Evolutionary conservation across 2,329 filamentous ascomycete species (phyloP), one percentile per base, ranked within the genome.

Genomic region (Aspergillus pseudoviridinutans): DNA sequence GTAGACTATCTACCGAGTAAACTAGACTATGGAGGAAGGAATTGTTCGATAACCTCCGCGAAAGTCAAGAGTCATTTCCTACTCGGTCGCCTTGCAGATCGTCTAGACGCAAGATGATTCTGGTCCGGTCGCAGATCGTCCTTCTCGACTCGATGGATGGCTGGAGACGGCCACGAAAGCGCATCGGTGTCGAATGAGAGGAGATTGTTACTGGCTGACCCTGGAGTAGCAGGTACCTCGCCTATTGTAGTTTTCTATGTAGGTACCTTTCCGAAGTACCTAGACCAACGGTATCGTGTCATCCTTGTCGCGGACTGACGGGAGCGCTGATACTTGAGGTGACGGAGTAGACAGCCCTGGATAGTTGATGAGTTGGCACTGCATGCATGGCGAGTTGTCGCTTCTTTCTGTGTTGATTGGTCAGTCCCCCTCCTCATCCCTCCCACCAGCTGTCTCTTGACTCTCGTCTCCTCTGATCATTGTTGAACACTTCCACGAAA

Each of bases 301-400:
- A 35, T 35, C 32, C 29, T 7, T 17, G 32, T 17, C 32, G 14
- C 32, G 2, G 32, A 38, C 7, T 17, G 32, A 38, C 17, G 32
- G 32, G 5, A 17, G 6, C 14, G 32, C 14, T 38, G 32, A 38
- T 38, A 14, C 32, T 44, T 55, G 64, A 64, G 28, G 28, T 10
- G 10, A 29, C 28, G 28, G 28, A 29, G 28, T 12, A 29, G 28
- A 29, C 28, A 29, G 28, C 3, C 10, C 28, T 29, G 28, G 28
- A 29, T 29, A 29, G 28, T 44, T 55, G 64, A 64, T 66, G 64
- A 54, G 64, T 55, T 66, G 64, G 64, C 70, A 71, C 52, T 69
- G 67, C 68, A 71, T 72, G 70, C 69, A 70, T 68, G 64, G 68
- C 65, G 60, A 64, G 66, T 63, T 59, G 63, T 57, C 55, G 59